Evolutionary conservation across 805 yeast genomes (phyloP), one percentile per base, ranked within the genome.

Genomic region (Ogataea nonfermentans): DNA sequence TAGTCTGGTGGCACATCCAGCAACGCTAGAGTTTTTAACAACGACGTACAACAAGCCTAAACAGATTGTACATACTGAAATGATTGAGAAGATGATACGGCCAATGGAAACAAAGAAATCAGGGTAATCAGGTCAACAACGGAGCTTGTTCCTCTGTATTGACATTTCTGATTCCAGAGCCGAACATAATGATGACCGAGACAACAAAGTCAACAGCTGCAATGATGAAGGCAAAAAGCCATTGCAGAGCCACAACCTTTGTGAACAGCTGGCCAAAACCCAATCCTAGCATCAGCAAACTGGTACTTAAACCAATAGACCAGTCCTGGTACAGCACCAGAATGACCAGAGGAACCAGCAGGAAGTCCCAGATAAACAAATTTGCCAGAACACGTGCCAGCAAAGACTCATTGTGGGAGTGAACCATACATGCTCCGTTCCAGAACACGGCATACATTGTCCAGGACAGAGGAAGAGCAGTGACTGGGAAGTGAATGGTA

Each of bases 351-450:
- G 95, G 91, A 31, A 80, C 76, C 25, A 84, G 43, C 47, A 86
- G 67, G 64, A 83, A 81, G 57, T 78, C 81, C 95, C 95, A 87
- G 54, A 86, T 76, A 47, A 83, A 68, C 24, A 85, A 59, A 59
- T 86, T 85, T 37, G 91, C 86, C 15, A 85, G 45, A 35, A 86
- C 62, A 43, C 95, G 71, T 11, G 87, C 79, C 14, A 74, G 62
- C n/a, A 82, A 59, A 4, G 60, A 46, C 17, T 67, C 59, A 51
- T 74, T 73, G 40, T 74, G 74, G 9, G 83, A 75, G 44, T 81
- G 84, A 65, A 81, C 75, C 57, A 82, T 58, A 20, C 81, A 82
- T 2, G 95, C 89, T 32, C 95, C 95, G 56, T 83, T 84, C 95
- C 95, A 87, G 68, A 85, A 83, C 26, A 86, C 57, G 16, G 79